Evolutionary conservation across 176 grass and related monocot species (phyloP).

Genomic region (Pontederia crassipes): DNA sequence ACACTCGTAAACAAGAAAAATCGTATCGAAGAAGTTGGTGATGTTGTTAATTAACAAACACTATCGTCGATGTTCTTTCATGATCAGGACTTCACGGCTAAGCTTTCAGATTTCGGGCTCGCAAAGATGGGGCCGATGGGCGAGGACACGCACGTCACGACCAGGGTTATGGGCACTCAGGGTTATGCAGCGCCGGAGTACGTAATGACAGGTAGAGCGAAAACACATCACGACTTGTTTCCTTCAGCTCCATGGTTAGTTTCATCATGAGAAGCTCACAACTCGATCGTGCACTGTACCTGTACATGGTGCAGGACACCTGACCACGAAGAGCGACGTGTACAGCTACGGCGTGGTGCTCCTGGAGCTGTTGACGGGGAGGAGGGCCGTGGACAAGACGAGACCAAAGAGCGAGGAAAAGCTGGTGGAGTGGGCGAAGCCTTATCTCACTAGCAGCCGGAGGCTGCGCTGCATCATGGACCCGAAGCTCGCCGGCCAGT

Average conservation of each 20-base stretch:
- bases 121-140: conserved; percentile 92
- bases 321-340: conserved; percentile 80
- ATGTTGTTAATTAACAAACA: neutral
- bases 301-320: conserved; percentile 28
- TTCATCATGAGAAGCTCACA: neutral
- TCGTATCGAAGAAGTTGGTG: neutral
- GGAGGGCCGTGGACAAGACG: conserved; percentile 57
- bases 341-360: conserved; percentile 89
- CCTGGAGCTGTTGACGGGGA: conserved; percentile 85
- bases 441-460: conserved; percentile 64
- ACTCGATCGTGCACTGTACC: neutral
- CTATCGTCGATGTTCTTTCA: neutral
- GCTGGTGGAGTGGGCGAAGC: conserved; percentile 66
- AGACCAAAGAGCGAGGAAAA: conserved; percentile 42
- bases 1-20: neutral
- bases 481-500: conserved; percentile 37
- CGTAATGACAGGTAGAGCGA: conserved; percentile 53
- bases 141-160: conserved; percentile 86
- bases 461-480: conserved; percentile 77
- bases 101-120: conserved; percentile 88
- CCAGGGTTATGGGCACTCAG: conserved; percentile 96
- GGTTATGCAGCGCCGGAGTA: conserved; percentile 92
- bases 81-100: conserved; percentile 71
- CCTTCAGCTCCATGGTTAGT: too few species aligned
- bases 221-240: neutral